A percentile compares a stretch with the other conserved stretches of the same genome.
phyloP scores from a whole-genome alignment of 352 stramenopile species.

The Thalassiosira ordinaria region DNA sequence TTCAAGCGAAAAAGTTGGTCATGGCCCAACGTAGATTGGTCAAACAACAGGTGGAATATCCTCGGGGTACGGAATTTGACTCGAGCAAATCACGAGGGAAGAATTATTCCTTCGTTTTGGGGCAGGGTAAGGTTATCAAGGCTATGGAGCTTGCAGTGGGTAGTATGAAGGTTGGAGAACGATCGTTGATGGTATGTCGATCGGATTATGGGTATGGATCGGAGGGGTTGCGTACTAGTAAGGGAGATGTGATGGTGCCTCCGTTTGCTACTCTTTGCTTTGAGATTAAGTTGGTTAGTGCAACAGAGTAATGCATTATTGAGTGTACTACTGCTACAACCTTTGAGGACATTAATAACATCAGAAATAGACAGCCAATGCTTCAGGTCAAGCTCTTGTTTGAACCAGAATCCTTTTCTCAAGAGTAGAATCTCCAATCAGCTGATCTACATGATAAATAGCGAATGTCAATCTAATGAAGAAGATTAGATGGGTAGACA shows the following conservation, averaged over 20 bases:
- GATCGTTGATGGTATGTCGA: constrained; percentile 44
- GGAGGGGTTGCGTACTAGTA: constrained; percentile 58
- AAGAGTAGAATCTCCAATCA: no score
- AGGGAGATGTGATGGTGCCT: constrained; percentile 65
- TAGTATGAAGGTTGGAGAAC: constrained; percentile 59
- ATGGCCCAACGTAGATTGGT: constrained; percentile 62
- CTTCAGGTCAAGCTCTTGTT: no score
- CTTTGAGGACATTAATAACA: no score
- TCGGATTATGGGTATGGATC: constrained; percentile 71
- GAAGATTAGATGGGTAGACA: no score
- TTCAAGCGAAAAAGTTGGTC: constrained; percentile 72
- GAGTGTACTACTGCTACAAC: no score
- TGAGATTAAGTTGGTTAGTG: constrained; percentile 49
- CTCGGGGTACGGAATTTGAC: constrained; percentile 61
- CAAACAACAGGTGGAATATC: constrained; percentile 46
- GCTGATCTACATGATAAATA: no score
- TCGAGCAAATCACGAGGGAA: constrained; percentile 40
- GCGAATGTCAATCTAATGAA: no score
- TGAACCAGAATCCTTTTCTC: no score
- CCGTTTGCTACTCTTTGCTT: constrained; percentile 69
- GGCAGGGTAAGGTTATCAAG: constrained; percentile 55
- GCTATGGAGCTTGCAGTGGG: constrained; percentile 54
- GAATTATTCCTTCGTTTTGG: constrained; percentile 53
- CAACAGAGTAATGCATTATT: not conserved
- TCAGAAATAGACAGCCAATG: no score